These are phyloP conservation scores for Albatrellus ellisii DNA, from an alignment of 768 basidiomycete genomes.

Conservation along the genomic window DNA sequence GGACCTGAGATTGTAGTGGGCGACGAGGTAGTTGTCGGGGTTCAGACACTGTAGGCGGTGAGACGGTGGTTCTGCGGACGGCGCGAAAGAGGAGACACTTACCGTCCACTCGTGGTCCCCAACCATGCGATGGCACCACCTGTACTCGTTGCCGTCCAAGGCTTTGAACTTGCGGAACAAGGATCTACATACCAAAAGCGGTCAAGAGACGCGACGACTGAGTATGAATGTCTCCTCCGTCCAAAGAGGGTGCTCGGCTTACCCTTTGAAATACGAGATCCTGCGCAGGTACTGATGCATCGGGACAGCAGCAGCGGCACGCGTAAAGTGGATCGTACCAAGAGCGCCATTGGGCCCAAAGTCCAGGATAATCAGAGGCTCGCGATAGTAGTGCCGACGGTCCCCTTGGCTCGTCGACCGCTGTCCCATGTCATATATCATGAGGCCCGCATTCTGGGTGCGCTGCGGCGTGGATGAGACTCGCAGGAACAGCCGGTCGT, in stretches of 20 bases:
- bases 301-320: conserved; percentile 30
- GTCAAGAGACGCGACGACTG: background rate
- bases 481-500: conserved; percentile 62
- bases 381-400: conserved; percentile 34
- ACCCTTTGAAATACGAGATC: conserved; percentile 55
- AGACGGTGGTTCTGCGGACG: conserved; percentile 3
- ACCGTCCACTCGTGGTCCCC: conserved; percentile 68
- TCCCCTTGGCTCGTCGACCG: conserved; percentile 50
- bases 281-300: conserved; percentile 57
- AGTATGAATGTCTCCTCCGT: conserved; percentile 2
- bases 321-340: conserved; percentile 43
- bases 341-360: conserved; percentile 45
- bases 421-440: conserved; percentile 53
- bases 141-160: conserved; percentile 58
- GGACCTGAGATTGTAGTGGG: conserved; percentile 52
- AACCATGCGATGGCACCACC: conserved; percentile 44
- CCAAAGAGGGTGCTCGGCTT: conserved; percentile 22
- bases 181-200: conserved; percentile 28
- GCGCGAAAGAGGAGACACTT: conserved; percentile 20
- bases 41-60: conserved; percentile 33
- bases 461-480: conserved; percentile 33
- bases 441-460: conserved; percentile 22
- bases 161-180: conserved; percentile 54
- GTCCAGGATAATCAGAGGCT: conserved; percentile 45
- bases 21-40: conserved; percentile 41